These are phyloP conservation scores for Wilcoxina mikolae DNA, from an alignment of 495 filamentous ascomycete genomes.

Conservation along the genomic window DNA sequence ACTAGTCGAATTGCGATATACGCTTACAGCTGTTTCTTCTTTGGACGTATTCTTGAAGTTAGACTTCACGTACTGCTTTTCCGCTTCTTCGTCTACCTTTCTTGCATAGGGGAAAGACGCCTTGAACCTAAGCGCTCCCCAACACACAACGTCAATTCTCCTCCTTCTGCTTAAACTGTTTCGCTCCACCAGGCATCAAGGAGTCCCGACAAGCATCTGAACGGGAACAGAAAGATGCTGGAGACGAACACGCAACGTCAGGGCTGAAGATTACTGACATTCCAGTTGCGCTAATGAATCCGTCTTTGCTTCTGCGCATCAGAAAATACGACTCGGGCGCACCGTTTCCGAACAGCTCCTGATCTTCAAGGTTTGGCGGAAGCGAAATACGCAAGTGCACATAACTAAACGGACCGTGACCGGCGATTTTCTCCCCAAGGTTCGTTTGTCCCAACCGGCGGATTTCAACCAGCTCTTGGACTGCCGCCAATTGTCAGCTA, in stretches of 20 bases:
- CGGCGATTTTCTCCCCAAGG: conserved; percentile 55
- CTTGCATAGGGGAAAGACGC: conserved; percentile 92
- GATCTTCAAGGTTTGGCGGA: conserved; percentile 68
- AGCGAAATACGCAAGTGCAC: conserved; percentile 84
- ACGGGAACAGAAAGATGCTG: not conserved
- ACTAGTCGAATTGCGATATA: not conserved
- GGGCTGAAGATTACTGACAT: conserved; percentile 40
- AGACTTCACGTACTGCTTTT: conserved; percentile 74
- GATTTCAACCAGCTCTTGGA: conserved; percentile 65
- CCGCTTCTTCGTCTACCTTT: conserved; percentile 63
- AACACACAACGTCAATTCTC: conserved; percentile 12
- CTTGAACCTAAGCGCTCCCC: conserved; percentile 55
- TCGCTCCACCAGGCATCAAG: not conserved
- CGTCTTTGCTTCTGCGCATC: conserved; percentile 92
- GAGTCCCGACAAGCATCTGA: not conserved
- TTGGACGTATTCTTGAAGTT: conserved; percentile 55
- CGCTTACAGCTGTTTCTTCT: conserved; percentile 60
- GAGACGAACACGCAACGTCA: not conserved
- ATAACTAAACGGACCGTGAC: conserved; percentile 77
- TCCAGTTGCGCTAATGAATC: conserved; percentile 85
- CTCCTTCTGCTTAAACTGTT: not conserved
- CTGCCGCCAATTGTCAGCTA: conserved; percentile 33
- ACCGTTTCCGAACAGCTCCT: conserved; percentile 74
- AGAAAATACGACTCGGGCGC: conserved; percentile 83
- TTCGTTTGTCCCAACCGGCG: conserved; percentile 86